phyloP scores from a whole-genome alignment of 2,329 filamentous ascomycete genomes.

The Nemania bipapillata region DNA sequence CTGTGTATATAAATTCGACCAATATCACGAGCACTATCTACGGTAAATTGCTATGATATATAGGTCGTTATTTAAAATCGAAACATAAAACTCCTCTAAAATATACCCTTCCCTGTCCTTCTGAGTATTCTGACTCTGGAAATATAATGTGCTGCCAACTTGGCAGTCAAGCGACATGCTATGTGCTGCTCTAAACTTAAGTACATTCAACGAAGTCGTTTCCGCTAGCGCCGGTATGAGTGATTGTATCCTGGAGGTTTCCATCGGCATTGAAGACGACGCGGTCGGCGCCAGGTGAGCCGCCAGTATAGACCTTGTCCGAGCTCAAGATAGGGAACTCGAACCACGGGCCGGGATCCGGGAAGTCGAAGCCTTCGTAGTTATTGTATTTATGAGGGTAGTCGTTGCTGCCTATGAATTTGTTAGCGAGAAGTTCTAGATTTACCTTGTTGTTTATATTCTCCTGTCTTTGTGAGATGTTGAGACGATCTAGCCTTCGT shows the following conservation, averaged over 20 bases:
- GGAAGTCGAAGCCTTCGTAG: conserved; percentile 58
- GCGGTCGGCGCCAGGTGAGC: conserved; percentile 47
- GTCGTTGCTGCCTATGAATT: conserved; percentile 46
- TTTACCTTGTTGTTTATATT: not conserved
- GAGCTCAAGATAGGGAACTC: conserved; percentile 58
- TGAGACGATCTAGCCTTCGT: not conserved
- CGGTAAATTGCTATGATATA: conserved; percentile 14
- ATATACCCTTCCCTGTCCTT: not conserved
- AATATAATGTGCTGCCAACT: not conserved
- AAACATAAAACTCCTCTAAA: not conserved
- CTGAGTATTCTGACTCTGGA: not conserved
- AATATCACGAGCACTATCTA: conserved; percentile 13
- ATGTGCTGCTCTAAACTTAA: not conserved
- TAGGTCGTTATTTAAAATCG: not conserved
- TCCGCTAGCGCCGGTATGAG: conserved; percentile 67
- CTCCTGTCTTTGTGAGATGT: too few relatives aligned
- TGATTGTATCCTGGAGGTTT: conserved; percentile 68
- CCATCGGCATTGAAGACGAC: conserved; percentile 35
- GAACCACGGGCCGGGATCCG: conserved; percentile 55
- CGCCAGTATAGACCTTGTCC: conserved; percentile 55
- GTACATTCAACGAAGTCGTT: conserved; percentile 71
- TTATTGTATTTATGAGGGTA: conserved; percentile 60
- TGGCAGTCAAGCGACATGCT: too few relatives aligned
- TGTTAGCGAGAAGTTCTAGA: not conserved
- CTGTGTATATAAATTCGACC: conserved; percentile 18